Evolutionary conservation across 768 basidiomycete species (phyloP), one percentile per base, ranked within the genome.

Genomic region (Suillus clintonianus): DNA sequence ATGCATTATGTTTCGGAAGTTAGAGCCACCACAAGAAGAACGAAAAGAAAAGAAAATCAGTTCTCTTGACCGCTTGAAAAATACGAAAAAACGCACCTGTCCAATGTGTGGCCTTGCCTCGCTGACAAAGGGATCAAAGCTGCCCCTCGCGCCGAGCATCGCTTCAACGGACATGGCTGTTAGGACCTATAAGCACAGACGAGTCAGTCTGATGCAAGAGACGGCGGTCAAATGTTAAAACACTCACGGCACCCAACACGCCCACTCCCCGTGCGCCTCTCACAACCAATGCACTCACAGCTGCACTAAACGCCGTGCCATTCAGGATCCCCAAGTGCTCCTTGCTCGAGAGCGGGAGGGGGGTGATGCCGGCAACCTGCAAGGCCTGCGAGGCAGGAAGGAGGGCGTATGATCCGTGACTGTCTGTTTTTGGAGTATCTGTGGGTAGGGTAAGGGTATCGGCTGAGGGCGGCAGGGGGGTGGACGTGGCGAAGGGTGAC

Each of bases 101-200:
- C 93, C 93, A 6, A 91, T 89, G 74, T 95, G 94, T 8, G 94
- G 94, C 11, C 94, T 87, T 17, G 89, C 86, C 42, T 82, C 77
- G 60, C 84, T 82, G 64, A 95, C 91, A 80, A 95, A 95, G 3
- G 89, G 85, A 64, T 87, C 89, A 70, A 89, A 92, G 0, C 88
- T 89, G 14, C 81, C 87, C 27, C 86, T 86, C 17, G 87, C 83
- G 19, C 94, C 94, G 41, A 86, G 76, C 66, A 95, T 84, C 7
- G 92, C 93, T 72, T 95, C 94, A 5, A 89, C 86, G 17, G 92
- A 91, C 83, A 95, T 84, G 1, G 93, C 93, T 0, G 93, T 95
- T 68, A 87, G 84, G 7, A 89, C 83, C 81, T 92, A 84, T 30
- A 50, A 22, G 41, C 1, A 3, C 22, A 24, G 19, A 13, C 19